Evolutionary conservation across 1,284 basidiomycete species (phyloP).

Genomic region (Mycena sp.): DNA sequence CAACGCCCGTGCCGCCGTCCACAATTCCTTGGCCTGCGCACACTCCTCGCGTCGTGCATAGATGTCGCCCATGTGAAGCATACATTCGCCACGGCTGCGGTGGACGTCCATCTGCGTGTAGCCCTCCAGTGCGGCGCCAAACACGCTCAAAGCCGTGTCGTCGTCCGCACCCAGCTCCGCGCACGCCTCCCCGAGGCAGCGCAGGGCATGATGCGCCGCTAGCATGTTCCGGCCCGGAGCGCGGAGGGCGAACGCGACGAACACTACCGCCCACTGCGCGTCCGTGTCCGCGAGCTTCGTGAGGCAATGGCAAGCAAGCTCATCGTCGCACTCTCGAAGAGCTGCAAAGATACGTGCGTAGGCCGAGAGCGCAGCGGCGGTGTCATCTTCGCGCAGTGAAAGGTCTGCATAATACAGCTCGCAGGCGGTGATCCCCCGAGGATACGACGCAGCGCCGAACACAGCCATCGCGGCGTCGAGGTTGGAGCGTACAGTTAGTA

Average conservation of each 20-base stretch:
- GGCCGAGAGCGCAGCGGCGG: background rate
- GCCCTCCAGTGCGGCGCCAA: conserved; percentile 1
- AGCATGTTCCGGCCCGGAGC: background rate
- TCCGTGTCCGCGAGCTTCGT: background rate
- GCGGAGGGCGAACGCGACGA: background rate
- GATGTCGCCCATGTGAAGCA: conserved; percentile 2
- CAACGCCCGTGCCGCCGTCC: background rate
- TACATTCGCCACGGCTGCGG: conserved; percentile 1
- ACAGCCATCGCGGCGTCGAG: background rate
- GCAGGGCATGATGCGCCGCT: conserved; percentile 1
- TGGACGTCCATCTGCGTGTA: too few relatives aligned
- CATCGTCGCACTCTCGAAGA: background rate
- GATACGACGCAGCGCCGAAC: background rate
- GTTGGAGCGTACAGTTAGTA: background rate
- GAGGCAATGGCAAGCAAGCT: background rate
- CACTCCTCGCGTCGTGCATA: background rate
- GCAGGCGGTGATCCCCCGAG: background rate
- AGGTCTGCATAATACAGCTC: conserved; percentile 1
- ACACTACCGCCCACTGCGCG: background rate
- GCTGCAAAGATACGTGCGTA: background rate
- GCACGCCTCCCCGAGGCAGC: conserved; percentile 5
- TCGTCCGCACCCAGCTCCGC: background rate
- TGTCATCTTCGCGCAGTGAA: background rate
- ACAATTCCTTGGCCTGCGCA: background rate
- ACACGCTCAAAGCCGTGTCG: background rate